phyloP scores from a whole-genome alignment of 2,329 filamentous ascomycete genomes.

The Fusarium sp. region DNA sequence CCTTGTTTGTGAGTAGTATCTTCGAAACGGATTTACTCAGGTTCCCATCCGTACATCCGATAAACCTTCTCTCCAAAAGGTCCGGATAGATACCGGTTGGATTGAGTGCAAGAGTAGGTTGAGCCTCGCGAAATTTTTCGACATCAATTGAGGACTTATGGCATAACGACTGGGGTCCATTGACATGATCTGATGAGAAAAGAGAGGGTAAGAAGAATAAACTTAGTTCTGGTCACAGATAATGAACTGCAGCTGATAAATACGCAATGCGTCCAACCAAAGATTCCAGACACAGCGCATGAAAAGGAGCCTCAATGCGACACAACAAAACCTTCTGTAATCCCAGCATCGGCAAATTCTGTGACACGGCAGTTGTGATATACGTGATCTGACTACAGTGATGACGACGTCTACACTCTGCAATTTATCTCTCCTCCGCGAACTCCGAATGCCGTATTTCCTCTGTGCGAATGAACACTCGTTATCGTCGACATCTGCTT shows the following conservation, averaged over 20 bases:
- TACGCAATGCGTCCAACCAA: not conserved
- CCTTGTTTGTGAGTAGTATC: accelerated
- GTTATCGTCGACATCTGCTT: not conserved
- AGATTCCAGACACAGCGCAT: not conserved
- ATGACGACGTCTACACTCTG: not conserved
- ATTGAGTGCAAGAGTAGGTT: accelerated
- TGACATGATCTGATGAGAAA: not conserved
- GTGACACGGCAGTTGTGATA: not conserved
- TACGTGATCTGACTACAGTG: not conserved
- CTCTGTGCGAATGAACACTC: not conserved
- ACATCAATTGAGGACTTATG: not conserved
- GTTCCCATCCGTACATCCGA: not conserved
- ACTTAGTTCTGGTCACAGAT: not conserved
- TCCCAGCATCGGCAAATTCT: not conserved
- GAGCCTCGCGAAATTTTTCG: not conserved
- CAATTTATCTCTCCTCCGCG: not conserved
- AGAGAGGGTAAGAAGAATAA: not conserved
- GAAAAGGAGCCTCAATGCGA: not conserved
- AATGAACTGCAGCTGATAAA: not conserved
- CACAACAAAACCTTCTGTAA: not conserved
- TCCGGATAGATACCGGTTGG: accelerated
- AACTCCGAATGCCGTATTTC: not conserved
- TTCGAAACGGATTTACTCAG: no score
- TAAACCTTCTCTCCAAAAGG: accelerated
- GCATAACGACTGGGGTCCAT: not conserved